Conservation (phyloP, 192 early-diverging fungal species). For the Podila epigama region DNA sequence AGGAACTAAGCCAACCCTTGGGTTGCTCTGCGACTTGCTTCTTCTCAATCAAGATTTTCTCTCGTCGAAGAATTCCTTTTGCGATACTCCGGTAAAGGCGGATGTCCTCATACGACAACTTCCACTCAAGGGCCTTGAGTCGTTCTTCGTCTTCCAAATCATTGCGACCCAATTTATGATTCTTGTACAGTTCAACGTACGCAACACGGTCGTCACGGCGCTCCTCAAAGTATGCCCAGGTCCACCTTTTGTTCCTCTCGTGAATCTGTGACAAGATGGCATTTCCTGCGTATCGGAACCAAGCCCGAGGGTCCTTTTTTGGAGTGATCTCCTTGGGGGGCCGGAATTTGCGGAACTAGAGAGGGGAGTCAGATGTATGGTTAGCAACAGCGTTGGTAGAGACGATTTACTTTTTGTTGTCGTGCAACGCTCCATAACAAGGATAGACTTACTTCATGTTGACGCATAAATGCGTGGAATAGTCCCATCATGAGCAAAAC, state of each 20-base stretch:
- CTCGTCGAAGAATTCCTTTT: constrained; percentile 72
- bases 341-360: constrained; percentile 82
- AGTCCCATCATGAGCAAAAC: constrained; percentile 79
- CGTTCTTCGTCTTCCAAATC: constrained; percentile 57
- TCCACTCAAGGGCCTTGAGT: constrained; percentile 75
- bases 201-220: constrained; percentile 79
- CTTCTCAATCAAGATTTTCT: constrained; percentile 68
- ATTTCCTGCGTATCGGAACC: constrained; percentile 80
- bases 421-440: too few species aligned
- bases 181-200: constrained; percentile 82
- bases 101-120: constrained; percentile 90
- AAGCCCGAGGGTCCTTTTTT: constrained; percentile 81
- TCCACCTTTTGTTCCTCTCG: constrained; percentile 83
- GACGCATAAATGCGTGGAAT: constrained; percentile 82
- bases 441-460: constrained; percentile 63
- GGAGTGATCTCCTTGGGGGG: constrained; percentile 86
- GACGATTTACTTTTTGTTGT: too few species aligned
- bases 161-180: constrained; percentile 57
- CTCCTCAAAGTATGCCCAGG: constrained; percentile 83
- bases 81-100: constrained; percentile 84
- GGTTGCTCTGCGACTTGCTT: constrained; percentile 46
- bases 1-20: constrained; percentile 60
- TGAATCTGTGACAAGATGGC: constrained; percentile 89
- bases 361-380: neutral
- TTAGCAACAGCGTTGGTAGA: too few species aligned